Evolutionary conservation across 176 grass and related monocot genomes (phyloP).

Genomic region (Carex littledalei): DNA sequence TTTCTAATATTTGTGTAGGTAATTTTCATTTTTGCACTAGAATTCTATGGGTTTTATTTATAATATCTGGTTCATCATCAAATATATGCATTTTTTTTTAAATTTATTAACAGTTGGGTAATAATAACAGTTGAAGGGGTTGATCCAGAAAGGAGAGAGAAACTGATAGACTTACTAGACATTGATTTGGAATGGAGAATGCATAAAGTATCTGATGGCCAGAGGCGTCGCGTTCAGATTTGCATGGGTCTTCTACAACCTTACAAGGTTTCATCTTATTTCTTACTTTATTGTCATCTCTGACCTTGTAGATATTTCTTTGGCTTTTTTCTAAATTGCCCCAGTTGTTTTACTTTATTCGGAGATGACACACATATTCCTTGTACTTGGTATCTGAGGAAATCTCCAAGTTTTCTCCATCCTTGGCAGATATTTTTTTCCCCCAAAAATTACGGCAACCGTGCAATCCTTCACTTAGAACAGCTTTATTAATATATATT

Average conservation of each 20-base stretch:
- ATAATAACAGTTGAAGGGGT: constrained; percentile 73
- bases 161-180: constrained; percentile 84
- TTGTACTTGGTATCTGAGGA: neutral
- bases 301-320: neutral
- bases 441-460: neutral
- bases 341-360: neutral
- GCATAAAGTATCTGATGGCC: constrained; percentile 99
- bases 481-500: neutral
- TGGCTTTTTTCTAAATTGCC: neutral
- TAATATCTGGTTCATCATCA: neutral
- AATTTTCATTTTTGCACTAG: neutral
- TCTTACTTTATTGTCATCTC: constrained; percentile 2
- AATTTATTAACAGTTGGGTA: constrained; percentile 19
- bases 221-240: constrained; percentile 90
- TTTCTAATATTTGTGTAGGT: neutral
- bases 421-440: neutral
- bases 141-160: constrained; percentile 84
- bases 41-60: neutral
- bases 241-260: constrained; percentile 98
- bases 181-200: constrained; percentile 92
- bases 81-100: too few species aligned
- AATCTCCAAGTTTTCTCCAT: neutral
- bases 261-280: constrained; percentile 65
- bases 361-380: neutral
- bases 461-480: neutral